phyloP scores from a whole-genome alignment of 73 alveolate species.

The Paramecium pentaurelia region DNA sequence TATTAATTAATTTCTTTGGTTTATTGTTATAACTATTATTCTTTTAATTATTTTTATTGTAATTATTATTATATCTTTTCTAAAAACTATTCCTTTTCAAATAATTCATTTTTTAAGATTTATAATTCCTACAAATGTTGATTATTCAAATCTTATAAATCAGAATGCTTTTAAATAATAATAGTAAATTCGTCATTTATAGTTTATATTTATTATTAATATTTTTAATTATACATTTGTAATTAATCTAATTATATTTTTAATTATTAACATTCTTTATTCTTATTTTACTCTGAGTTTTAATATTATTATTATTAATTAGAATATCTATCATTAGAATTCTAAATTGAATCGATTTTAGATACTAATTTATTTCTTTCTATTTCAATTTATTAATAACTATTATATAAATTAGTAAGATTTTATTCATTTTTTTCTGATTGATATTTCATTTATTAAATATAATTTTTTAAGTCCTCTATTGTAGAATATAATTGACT shows the following conservation, averaged over 20 bases:
- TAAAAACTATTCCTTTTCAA: background rate
- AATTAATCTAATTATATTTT: background rate
- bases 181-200: background rate
- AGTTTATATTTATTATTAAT: background rate
- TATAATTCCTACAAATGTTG: background rate
- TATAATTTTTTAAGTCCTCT: background rate
- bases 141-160: conserved; percentile 1
- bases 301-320: background rate
- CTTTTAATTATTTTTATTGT: background rate
- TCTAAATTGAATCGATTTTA: background rate
- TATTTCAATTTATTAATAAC: background rate
- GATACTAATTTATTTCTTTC: background rate
- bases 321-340: background rate
- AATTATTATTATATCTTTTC: background rate
- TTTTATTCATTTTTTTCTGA: background rate
- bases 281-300: background rate
- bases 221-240: background rate
- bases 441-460: background rate
- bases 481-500: background rate
- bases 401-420: background rate
- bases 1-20: background rate
- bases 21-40: background rate
- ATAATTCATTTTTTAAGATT: background rate
- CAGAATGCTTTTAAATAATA: background rate
- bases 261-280: background rate